Evolutionary conservation across 2,329 filamentous ascomycete species (phyloP).

Genomic region (Aspergillus piperis): DNA sequence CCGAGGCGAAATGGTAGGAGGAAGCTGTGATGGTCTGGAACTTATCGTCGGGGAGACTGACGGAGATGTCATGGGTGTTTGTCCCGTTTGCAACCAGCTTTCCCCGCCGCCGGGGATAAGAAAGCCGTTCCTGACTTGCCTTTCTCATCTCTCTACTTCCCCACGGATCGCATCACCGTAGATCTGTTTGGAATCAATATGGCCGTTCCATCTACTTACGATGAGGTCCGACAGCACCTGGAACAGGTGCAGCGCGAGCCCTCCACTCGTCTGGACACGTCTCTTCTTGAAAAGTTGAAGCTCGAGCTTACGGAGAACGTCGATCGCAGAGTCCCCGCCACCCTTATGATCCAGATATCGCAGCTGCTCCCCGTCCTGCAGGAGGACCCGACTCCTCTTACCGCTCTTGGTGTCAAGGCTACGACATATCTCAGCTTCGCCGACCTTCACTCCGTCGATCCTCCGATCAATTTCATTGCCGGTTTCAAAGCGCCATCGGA

Average conservation of each 20-base stretch:
- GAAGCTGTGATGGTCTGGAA: not conserved
- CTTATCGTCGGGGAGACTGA: not conserved
- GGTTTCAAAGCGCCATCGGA: slow-evolving; percentile 54
- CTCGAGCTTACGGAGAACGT: slow-evolving; percentile 43
- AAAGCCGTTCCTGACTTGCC: not conserved
- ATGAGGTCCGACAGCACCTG: slow-evolving; percentile 45
- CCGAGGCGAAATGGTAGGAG: not conserved
- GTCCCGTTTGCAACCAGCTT: slow-evolving; percentile 32
- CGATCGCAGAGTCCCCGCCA: slow-evolving; percentile 38
- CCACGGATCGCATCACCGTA: not conserved
- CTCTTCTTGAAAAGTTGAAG: slow-evolving; percentile 54
- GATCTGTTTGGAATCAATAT: slow-evolving; percentile 24
- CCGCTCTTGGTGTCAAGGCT: slow-evolving; percentile 54
- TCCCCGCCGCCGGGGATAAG: slow-evolving; percentile 27
- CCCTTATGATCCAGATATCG: slow-evolving; percentile 51
- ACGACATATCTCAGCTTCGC: slow-evolving; percentile 52
- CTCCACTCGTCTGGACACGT: slow-evolving; percentile 47
- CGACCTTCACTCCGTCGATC: slow-evolving; percentile 51
- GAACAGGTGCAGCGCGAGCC: slow-evolving; percentile 48
- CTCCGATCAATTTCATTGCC: slow-evolving; percentile 55
- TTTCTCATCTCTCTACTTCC: not conserved
- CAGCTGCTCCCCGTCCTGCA: slow-evolving; percentile 55
- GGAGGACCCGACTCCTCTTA: slow-evolving; percentile 59
- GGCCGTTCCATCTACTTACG: slow-evolving; percentile 38
- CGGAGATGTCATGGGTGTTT: slow-evolving; percentile 34